A percentile compares a stretch with the other conserved stretches of the same genome.
Evolutionary conservation across 495 filamentous ascomycete species (phyloP).

Genomic region (Immersiella caudata): DNA sequence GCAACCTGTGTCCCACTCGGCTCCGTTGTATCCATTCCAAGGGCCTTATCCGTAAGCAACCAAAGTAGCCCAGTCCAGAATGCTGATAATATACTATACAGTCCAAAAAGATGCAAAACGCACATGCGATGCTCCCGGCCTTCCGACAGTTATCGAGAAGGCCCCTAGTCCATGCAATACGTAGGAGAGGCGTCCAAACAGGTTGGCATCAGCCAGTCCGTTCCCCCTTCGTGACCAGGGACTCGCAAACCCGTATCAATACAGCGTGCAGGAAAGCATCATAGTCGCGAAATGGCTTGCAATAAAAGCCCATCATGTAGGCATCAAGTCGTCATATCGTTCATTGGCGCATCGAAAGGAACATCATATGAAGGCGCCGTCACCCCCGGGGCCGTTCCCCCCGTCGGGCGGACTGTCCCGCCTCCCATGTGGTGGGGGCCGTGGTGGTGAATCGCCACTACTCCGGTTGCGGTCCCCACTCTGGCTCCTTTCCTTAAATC

Average conservation of each 20-base stretch:
- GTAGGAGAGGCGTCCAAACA: neutral
- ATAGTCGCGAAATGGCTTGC: neutral
- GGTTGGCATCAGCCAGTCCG: neutral
- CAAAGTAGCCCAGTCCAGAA: neutral
- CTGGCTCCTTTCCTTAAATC: slow-evolving; percentile 16
- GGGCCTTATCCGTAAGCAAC: neutral
- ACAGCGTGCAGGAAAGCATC: slow-evolving; percentile 3
- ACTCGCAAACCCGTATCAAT: neutral
- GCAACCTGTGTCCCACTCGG: neutral
- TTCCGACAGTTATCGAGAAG: slow-evolving; percentile 2
- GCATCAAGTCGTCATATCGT: slow-evolving; percentile 6
- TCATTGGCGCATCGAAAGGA: neutral
- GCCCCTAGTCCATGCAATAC: neutral
- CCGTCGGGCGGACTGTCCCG: neutral
- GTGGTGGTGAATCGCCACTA: neutral
- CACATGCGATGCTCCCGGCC: slow-evolving; percentile 1
- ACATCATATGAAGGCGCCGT: slow-evolving; percentile 11
- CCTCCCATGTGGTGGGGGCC: slow-evolving; percentile 5
- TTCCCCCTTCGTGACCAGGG: neutral
- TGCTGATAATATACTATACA: neutral
- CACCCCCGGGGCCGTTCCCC: neutral
- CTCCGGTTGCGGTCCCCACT: neutral
- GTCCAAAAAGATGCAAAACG: neutral
- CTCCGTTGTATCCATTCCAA: neutral
- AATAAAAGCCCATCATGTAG: neutral